phyloP scores from a whole-genome alignment of 805 yeast species.

The Saccharomycopsis fibuligera region DNA sequence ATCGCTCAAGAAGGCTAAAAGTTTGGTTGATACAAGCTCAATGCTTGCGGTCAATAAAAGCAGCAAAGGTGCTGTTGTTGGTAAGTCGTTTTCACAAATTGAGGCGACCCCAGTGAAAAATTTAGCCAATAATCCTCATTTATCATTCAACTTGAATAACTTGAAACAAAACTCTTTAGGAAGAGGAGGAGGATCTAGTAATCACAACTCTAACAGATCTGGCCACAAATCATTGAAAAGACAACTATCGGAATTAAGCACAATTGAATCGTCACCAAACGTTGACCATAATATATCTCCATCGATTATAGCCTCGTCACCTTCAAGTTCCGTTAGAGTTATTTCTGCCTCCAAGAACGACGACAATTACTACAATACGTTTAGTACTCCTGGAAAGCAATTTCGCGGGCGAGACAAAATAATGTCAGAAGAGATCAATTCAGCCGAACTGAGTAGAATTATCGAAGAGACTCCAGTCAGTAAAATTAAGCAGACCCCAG shows the following conservation, averaged over 20 bases:
- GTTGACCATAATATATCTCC: not conserved
- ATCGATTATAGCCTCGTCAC: not conserved
- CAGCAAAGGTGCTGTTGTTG: not conserved
- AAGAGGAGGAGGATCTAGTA: too few relatives aligned
- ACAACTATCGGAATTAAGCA: not conserved
- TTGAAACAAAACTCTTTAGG: too few relatives aligned
- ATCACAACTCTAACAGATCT: too few relatives aligned
- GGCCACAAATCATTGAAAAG: not conserved
- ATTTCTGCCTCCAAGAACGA: too few relatives aligned
- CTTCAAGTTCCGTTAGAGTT: not conserved
- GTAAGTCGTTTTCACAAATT: constrained; percentile 18
- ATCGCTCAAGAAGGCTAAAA: constrained; percentile 11
- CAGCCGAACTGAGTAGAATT: too few relatives aligned
- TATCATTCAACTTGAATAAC: too few relatives aligned
- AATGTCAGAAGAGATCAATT: too few relatives aligned
- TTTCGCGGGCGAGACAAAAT: too few relatives aligned
- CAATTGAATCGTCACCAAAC: not conserved
- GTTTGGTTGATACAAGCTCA: constrained; percentile 3
- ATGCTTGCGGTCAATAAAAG: not conserved
- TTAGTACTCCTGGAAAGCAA: too few relatives aligned
- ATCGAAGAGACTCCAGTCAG: too few relatives aligned
- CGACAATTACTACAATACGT: too few relatives aligned
- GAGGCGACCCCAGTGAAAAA: constrained; percentile 19
- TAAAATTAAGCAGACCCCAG: too few relatives aligned
- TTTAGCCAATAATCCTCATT: not conserved